phyloP scores from a whole-genome alignment of 2,329 filamentous ascomycete genomes.

The Cladophialophora exuberans region DNA sequence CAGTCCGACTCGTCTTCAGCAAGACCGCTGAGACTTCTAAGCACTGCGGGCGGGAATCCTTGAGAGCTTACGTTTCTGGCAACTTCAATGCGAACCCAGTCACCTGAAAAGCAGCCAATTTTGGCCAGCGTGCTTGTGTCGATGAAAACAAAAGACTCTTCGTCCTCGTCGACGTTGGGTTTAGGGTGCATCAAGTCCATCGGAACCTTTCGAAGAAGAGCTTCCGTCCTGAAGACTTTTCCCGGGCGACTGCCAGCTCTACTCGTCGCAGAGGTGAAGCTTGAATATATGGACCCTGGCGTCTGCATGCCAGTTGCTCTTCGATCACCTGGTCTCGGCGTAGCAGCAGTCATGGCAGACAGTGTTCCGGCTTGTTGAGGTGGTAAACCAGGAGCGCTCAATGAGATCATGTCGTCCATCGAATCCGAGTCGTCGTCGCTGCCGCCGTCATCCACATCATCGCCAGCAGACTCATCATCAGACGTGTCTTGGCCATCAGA shows the following conservation, averaged over 20 bases:
- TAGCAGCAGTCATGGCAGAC: slow-evolving; percentile 78
- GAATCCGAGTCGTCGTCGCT: slow-evolving; percentile 82
- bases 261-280: slow-evolving; percentile 81
- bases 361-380: slow-evolving; percentile 78
- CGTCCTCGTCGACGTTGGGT: slow-evolving; percentile 81
- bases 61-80: slow-evolving; percentile 63
- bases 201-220: slow-evolving; percentile 71
- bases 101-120: slow-evolving; percentile 94
- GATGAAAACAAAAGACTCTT: slow-evolving; percentile 84
- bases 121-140: slow-evolving; percentile 83
- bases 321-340: slow-evolving; percentile 73
- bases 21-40: slow-evolving; percentile 23
- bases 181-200: slow-evolving; percentile 83
- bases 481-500: slow-evolving; percentile 58
- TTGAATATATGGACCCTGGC: slow-evolving; percentile 87
- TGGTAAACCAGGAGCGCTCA: slow-evolving; percentile 77
- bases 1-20: slow-evolving; percentile 68
- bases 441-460: slow-evolving; percentile 52
- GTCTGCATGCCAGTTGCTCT: slow-evolving; percentile 76
- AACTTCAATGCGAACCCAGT: slow-evolving; percentile 88
- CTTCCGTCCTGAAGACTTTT: slow-evolving; percentile 82
- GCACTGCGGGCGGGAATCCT: slow-evolving; percentile 33
- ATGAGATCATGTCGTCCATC: slow-evolving; percentile 88
- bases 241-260: slow-evolving; percentile 72
- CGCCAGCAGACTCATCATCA: slow-evolving; percentile 66